Evolutionary conservation across 1,284 basidiomycete genomes (phyloP), one percentile per base, ranked within the genome.

Genomic region (Tilletia walkeri): DNA sequence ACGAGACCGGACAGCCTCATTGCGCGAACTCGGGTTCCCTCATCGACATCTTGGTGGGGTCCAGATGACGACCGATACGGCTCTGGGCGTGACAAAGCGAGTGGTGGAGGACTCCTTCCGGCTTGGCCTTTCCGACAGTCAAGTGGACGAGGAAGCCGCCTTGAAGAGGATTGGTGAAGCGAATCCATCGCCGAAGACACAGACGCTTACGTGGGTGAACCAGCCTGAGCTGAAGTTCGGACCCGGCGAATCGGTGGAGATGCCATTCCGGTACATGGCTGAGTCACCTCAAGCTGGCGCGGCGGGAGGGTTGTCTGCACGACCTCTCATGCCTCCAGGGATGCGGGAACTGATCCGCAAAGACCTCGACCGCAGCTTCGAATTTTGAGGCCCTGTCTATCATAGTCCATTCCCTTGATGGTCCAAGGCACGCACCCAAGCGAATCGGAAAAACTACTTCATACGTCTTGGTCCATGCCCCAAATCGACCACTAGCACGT

Each of bases 51-150:
- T 82, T n/a, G 82, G 82, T 47, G 69, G 74, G 0, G 86, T 94
- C 1, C 96, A 99, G 84, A 99, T 99, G 95, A 98, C 95, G 36
- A 99, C 95, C 0, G 95, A 99, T 84, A 98, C 95, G 0, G 95
- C 95, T 0, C 86, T 98, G 0, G 93, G 92, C 7, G 95, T 98
- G 5, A 94, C 93, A 0, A 97, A 95, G 83, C 84, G 89, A 2
- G 91, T 96, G 16, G 90, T 95, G 0, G 86, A 91, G 73, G 93
- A 96, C 67, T 73, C 66, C 4, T 54, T 66, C n/a, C 59, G 72
- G 1, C 68, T 77, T 16, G 34, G 20, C 0, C 63, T 77, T 2
- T 41, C 68, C n/a, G 74, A 75, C 50, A 75, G 71, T 1, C 41
- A 65, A 16, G 2, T 69, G 18, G 74, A 73, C 41, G 74, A 77